These are phyloP conservation scores for Rauvolfia tetraphylla DNA, from an alignment of 257 asterid genomes.

Conservation along the genomic window DNA sequence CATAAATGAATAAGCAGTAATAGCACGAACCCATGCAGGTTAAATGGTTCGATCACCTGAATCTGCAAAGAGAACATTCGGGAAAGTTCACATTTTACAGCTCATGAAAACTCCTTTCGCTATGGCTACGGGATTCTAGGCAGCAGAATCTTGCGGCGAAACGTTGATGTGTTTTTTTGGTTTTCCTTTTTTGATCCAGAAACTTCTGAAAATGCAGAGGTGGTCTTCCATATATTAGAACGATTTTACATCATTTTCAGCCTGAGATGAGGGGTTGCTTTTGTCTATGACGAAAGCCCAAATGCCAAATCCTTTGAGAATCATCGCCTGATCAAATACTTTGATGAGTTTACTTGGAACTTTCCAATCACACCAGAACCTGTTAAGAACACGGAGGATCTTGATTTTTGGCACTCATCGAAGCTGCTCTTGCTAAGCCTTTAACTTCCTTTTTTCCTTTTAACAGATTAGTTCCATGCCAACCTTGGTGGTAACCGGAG, in stretches of 20 bases:
- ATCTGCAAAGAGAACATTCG: not conserved
- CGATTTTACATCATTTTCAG: not conserved
- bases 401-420: too few species aligned
- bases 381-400: too few species aligned
- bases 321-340: not conserved
- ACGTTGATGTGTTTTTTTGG: too few species aligned
- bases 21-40: too few species aligned
- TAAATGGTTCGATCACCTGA: not conserved
- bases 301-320: not conserved
- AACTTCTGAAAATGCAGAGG: not conserved
- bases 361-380: not conserved
- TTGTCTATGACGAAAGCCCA: not conserved
- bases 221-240: not conserved
- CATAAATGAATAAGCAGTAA: too few species aligned
- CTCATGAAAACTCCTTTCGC: not conserved
- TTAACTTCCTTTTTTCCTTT: too few species aligned
- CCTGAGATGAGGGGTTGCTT: not conserved
- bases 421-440: too few species aligned
- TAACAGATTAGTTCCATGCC: too few species aligned
- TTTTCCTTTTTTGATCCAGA: not conserved
- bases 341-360: not conserved
- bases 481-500: too few species aligned
- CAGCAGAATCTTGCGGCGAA: not conserved
- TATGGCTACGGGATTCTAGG: too few species aligned
- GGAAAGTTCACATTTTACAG: not conserved